Base-by-base conservation (phyloP, 2,329 filamentous ascomycete genomes). In the Sporothrix variecibatus region DNA sequence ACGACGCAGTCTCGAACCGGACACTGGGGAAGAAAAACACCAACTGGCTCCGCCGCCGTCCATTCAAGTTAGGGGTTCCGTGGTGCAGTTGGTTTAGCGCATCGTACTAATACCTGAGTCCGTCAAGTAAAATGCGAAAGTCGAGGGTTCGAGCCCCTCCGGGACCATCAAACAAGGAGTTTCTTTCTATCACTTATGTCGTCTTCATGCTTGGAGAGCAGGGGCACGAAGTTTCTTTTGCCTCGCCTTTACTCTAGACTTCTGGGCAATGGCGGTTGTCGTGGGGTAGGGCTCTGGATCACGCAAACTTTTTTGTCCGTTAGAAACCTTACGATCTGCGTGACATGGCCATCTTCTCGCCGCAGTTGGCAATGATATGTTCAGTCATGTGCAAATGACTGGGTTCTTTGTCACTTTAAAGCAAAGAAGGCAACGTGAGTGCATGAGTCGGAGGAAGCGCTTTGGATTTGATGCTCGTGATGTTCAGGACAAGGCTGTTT, bases 11-110 rank as follows among this genome's bases (percentile, higher is more conserved):
- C 28, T 20, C 28, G 46, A 34, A 11, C 46, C 9, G 70, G 70
- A 20, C 70, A 72, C 34, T 38, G 34, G 51, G 38, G 26, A 34
- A 62, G 38, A 72, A 72, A 72, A 71, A 62, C 26, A 1, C 34
- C 38, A 34, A 15, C 38, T 17, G 69, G 69, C 38, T 4, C 23
- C 15, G 20, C 70, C 38, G 70, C 31, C 53, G 69, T 40, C 69
- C 56, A 72, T 38, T 60, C 70, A 28, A 17, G n/a, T 20, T 11
- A 38, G 17, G 7, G 56, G 56, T 72, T 72, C 56, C 56, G 70
- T 72, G 70, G 70, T 72, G 70, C 70, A 72, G 70, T 72, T 72
- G 70, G 70, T 72, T 72, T 72, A 64, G 70, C 70, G 56, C 70
- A 72, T 64, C 70, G 56, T 72, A 72, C 56, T 58, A 38, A 74